Evolutionary conservation across 139 green algal species (phyloP), one percentile per base, ranked within the genome.

Genomic region (Bryopsis sp.): DNA sequence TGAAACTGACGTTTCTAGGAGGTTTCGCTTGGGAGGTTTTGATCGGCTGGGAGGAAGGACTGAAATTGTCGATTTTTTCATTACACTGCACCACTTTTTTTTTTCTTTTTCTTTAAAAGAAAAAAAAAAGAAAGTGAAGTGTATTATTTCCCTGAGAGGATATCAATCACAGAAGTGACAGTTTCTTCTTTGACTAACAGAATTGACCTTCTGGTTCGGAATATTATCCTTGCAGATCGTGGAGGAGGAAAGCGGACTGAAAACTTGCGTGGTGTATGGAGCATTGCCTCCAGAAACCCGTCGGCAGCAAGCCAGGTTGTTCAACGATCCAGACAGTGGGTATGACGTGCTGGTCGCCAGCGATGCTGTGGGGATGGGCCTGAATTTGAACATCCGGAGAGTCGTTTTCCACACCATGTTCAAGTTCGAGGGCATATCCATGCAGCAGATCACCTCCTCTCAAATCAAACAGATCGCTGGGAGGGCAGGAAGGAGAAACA

Each of bases 331-430:
- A 22, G 60, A 48, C 64, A 71, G 19, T 0, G 1, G 64, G 35
- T 68, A 37, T 19, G 71, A 82, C 36, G 85, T 99, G 47, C 74
- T 99, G 64, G 86, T 97, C 32, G 94, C 94, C 15, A 89, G 76
- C 5, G 94, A 99, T 71, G 94, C 94, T 2, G 85, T 99, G 24
- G 94, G 94, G 4, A 97, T 99, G 90, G 94, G 94, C 2, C 78
- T 99, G 35, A 99, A 98, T 79, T 85, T 99, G 47, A 96, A 94
- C 81, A 96, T 99, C 35, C 66, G 82, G 1, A 80, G 92, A 31
- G 77, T 97, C 46, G 81, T 97, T 43, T 97, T 98, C 73, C 82
- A 82, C 63, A 79, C 75, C 1, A 57, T 96, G 47, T 36, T 74
- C 35, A 97, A 97, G 69, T 87, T 80, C 50, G 80, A 93, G 58